phyloP scores from a whole-genome alignment of 441 rosid species.

The Erysimum pusillum region DNA sequence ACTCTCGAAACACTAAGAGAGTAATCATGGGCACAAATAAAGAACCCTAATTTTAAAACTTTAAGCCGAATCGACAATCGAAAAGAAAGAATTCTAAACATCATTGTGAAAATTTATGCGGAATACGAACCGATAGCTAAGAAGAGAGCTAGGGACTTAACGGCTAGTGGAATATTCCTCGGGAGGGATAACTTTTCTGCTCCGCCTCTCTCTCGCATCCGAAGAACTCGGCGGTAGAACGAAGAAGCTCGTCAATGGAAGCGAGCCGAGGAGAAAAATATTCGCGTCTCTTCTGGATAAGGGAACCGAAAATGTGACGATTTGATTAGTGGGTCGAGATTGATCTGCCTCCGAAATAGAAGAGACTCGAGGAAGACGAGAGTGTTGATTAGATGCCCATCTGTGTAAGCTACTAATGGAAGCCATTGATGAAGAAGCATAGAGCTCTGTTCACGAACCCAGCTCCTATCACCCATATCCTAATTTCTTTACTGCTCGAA shows the following conservation, averaged over 20 bases:
- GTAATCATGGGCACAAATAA: neutral
- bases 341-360: conserved; percentile 35
- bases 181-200: conserved; percentile 71
- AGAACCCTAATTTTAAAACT: conserved; percentile 16
- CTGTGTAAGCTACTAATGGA: conserved; percentile 45
- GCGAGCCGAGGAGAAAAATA: conserved; percentile 50
- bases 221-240: conserved; percentile 55
- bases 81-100: neutral
- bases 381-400: conserved; percentile 40
- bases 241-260: conserved; percentile 56
- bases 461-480: conserved; percentile 39
- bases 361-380: conserved; percentile 43
- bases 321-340: conserved; percentile 44
- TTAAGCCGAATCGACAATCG: neutral
- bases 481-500: neutral
- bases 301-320: conserved; percentile 49
- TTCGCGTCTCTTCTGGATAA: conserved; percentile 65
- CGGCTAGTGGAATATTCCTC: conserved; percentile 72
- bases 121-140: conserved; percentile 47
- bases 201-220: conserved; percentile 84
- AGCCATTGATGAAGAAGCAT: conserved; percentile 55
- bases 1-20: conserved; percentile 1
- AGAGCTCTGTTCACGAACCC: conserved; percentile 20
- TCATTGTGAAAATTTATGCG: conserved; percentile 19
- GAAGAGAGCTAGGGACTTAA: conserved; percentile 44